A percentile compares a stretch with the other conserved stretches of the same genome.
phyloP scores from a whole-genome alignment of 306 rosid genomes.

The Trichosanthes cucumerina region DNA sequence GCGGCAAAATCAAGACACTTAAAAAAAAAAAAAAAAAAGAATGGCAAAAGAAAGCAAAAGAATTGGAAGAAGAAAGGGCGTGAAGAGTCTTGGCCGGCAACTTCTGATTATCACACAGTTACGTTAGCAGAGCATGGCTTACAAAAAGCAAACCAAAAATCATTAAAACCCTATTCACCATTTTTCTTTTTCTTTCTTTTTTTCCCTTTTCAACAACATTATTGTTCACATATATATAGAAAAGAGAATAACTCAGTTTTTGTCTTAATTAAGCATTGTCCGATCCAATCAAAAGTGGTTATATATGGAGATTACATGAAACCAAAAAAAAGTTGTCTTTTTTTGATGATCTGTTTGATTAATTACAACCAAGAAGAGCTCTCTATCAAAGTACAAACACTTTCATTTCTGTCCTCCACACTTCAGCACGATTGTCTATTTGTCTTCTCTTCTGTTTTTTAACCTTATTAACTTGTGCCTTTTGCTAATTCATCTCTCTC shows the following conservation, averaged over 20 bases:
- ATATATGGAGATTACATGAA: background rate
- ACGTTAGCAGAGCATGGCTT: conserved; percentile 10
- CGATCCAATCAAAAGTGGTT: background rate
- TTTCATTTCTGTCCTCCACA: background rate
- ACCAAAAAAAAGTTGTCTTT: background rate
- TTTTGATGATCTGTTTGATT: background rate
- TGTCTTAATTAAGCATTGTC: conserved; percentile 8
- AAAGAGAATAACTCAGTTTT: background rate
- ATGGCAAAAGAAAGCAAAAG: background rate
- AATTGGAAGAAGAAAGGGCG: background rate
- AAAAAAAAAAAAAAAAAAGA: background rate
- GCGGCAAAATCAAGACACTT: background rate
- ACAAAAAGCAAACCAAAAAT: conserved; percentile 31
- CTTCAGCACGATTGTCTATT: conserved; percentile 6
- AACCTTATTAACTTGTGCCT: background rate
- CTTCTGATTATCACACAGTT: conserved; percentile 6
- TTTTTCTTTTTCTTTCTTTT: background rate
- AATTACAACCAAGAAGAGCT: background rate
- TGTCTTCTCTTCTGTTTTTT: background rate
- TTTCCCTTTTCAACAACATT: background rate
- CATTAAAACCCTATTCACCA: background rate
- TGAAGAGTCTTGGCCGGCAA: conserved; percentile 12
- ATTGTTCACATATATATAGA: background rate
- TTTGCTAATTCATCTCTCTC: background rate
- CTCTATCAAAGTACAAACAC: conserved; percentile 1